Evolutionary conservation across 192 early-diverging fungal genomes (phyloP).

Genomic region (Rhizophagus sp.): DNA sequence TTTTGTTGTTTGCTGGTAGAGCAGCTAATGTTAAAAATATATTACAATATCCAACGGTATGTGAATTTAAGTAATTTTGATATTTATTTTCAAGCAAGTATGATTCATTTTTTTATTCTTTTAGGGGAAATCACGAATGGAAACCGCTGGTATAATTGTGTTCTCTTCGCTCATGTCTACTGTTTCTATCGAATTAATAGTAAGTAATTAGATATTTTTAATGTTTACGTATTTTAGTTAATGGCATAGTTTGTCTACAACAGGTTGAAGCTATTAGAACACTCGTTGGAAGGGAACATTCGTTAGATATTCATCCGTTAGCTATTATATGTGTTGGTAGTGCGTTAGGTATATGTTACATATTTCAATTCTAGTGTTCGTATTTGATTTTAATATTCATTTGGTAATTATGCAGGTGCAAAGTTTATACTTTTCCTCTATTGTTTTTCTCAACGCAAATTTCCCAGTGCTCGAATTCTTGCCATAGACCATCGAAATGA

Average conservation of each 20-base stretch:
- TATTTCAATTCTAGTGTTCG: neutral
- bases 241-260: neutral
- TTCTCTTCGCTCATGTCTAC: constrained; percentile 79
- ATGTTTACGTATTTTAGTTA: neutral
- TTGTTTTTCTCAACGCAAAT: constrained; percentile 61
- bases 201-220: constrained; percentile 32
- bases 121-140: constrained; percentile 71
- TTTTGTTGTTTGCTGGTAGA: constrained; percentile 60
- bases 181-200: constrained; percentile 67
- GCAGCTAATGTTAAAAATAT: constrained; percentile 63
- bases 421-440: constrained; percentile 70
- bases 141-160: constrained; percentile 78
- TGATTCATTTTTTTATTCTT: neutral
- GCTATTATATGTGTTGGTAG: constrained; percentile 54
- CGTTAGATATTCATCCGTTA: constrained; percentile 47
- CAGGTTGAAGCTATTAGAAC: constrained; percentile 66
- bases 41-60: constrained; percentile 71
- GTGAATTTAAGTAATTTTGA: neutral
- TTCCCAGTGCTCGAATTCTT: constrained; percentile 62
- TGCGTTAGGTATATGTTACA: constrained; percentile 50
- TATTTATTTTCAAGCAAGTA: neutral
- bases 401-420: constrained; percentile 35
- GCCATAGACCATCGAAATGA: constrained; percentile 78
- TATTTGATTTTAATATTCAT: neutral
- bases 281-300: constrained; percentile 45